Evolutionary conservation across 306 rosid genomes (phyloP), one percentile per base, ranked within the genome.

Genomic region (Medicago ruthenica): DNA sequence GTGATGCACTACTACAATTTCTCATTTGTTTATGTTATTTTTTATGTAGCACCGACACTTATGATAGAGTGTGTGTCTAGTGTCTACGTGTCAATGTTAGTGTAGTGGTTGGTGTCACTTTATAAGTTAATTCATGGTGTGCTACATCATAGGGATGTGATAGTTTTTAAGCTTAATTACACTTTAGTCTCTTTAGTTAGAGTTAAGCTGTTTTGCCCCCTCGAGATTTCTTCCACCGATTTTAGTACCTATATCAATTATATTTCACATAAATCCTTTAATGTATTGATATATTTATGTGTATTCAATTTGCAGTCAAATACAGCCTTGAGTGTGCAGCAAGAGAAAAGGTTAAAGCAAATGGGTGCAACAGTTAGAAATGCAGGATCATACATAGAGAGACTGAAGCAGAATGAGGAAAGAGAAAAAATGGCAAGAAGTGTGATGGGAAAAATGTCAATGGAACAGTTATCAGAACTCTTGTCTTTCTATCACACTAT

Each of bases 291-390:
- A 4, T 34, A 50, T 65, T 41, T 12, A 51, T 51, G 44, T 75
- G 31, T 36, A 40, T 15, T 55, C 0, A 62, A 65, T 42, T 63
- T 83, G 86, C 89, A 94, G 98, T 88, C 97, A 36, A 93, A 94
- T 83, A 91, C 89, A 39, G 96, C 91, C 3, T 71, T 94, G 85
- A 94, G 91, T 59, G 78, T 81, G 67, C 96, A 89, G n/a, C 97
- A 93, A 82, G 93, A 92, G 76, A 90, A 87, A 0, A 88, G 97
- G 80, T 24, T 94, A 41, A 94, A 92, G 89, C 96, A 91, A 80
- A 90, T 94, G 96, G 98, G 98, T 4, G 98, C 98, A 85, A 94
- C 98, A 40, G 96, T 94, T 22, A 94, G 97, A 77, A 92, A 91
- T 83, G 89, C 83, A 40, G 89, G 93, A 2, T 90, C 93, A 10